These are phyloP conservation scores for Penicillium sp. DNA, from an alignment of 2,329 filamentous ascomycete species.

Conservation along the genomic window DNA sequence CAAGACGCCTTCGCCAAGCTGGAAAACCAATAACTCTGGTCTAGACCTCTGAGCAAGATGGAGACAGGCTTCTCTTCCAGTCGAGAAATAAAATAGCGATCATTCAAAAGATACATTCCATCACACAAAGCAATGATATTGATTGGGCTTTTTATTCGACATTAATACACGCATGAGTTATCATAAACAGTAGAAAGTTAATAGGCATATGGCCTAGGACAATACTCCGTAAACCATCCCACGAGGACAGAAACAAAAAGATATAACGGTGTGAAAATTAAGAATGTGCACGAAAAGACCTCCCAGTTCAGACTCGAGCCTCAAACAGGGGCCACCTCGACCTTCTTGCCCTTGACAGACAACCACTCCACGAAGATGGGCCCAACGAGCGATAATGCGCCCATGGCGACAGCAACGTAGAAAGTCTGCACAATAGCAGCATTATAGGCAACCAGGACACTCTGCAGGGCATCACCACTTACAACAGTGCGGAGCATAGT, in stretches of 20 bases:
- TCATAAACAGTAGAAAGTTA: not conserved
- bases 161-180: not conserved
- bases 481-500: conserved; percentile 31
- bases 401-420: conserved; percentile 34
- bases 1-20: no score
- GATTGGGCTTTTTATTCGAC: not conserved
- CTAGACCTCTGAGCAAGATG: not conserved
- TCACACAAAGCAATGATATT: not conserved
- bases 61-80: not conserved
- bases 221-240: not conserved
- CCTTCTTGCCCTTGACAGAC: conserved; percentile 32
- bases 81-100: not conserved
- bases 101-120: not conserved
- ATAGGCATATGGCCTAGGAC: conserved; percentile 4
- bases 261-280: not conserved
- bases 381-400: conserved; percentile 27
- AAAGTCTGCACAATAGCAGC: conserved; percentile 32
- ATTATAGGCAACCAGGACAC: conserved; percentile 33
- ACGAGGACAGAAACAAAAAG: not conserved
- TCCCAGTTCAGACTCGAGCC: not conserved
- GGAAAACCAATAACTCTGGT: no score
- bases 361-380: conserved; percentile 35
- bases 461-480: conserved; percentile 18
- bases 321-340: conserved; percentile 18
- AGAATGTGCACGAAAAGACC: conserved; percentile 14